A percentile compares a stretch with the other conserved stretches of the same genome.
These are phyloP conservation scores for Zymoseptoria pseudotritici DNA, from an alignment of 2,329 filamentous ascomycete species.

Conservation along the genomic window DNA sequence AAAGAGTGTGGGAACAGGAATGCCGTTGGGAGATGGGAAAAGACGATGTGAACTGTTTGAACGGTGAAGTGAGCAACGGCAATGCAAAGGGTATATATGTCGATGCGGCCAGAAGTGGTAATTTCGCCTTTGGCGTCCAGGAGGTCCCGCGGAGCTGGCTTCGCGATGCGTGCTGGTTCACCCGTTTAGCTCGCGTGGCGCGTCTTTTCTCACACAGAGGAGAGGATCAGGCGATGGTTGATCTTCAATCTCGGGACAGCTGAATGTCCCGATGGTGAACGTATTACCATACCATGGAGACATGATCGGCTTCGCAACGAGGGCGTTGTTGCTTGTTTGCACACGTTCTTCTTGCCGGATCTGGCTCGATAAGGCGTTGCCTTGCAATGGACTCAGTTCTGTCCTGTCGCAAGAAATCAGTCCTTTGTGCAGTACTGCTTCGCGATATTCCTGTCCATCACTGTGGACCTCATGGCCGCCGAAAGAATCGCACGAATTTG, in stretches of 20 bases:
- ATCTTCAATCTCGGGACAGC: not conserved
- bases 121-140: not conserved
- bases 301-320: not conserved
- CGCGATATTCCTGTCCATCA: not conserved
- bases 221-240: not conserved
- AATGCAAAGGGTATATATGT: not conserved
- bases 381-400: not conserved
- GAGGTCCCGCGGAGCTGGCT: not conserved
- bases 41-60: not conserved
- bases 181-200: not conserved
- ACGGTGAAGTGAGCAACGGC: not conserved
- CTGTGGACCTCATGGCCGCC: not conserved
- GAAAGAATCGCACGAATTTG: no score
- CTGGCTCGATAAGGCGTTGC: no score
- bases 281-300: not conserved
- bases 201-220: not conserved
- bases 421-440: not conserved
- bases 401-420: not conserved
- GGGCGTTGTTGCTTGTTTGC: not conserved
- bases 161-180: not conserved
- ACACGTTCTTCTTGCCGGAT: not conserved
- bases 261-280: not conserved
- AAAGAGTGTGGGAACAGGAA: not conserved
- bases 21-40: not conserved
- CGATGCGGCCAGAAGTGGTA: not conserved